phyloP scores from a whole-genome alignment of 441 rosid species.

The Melastoma candidum region DNA sequence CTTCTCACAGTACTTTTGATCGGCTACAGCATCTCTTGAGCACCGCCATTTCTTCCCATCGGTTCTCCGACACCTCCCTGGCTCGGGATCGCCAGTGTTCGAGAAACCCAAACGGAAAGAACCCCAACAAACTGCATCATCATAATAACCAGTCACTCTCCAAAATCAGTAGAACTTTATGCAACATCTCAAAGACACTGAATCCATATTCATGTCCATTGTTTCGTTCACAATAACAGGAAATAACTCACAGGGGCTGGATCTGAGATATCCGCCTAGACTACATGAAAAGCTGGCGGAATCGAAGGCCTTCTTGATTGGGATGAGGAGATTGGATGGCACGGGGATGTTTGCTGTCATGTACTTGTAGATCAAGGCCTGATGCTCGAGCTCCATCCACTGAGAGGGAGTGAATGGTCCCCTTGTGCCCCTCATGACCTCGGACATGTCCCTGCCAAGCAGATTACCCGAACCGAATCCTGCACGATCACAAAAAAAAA shows the following conservation, averaged over 20 bases:
- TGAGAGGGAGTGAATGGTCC: slow-evolving; percentile 78
- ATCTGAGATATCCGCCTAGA: slow-evolving; percentile 37
- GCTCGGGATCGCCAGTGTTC: slow-evolving; percentile 73
- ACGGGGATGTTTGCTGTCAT: slow-evolving; percentile 66
- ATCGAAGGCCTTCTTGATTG: slow-evolving; percentile 54
- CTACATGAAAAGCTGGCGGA: slow-evolving; percentile 31
- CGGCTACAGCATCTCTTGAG: slow-evolving; percentile 77
- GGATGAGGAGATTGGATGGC: slow-evolving; percentile 59
- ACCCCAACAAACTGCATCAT: slow-evolving; percentile 57
- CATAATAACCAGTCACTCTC: neutral
- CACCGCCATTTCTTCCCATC: slow-evolving; percentile 99
- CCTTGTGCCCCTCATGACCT: slow-evolving; percentile 24
- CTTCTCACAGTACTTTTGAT: slow-evolving; percentile 84
- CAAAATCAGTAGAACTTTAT: neutral
- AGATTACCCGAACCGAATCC: slow-evolving; percentile 16
- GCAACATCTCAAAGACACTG: neutral
- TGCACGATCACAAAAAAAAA: neutral
- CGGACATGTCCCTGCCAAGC: slow-evolving; percentile 40
- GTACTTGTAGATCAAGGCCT: slow-evolving; percentile 86
- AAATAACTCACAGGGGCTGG: slow-evolving; percentile 48
- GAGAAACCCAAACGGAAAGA: slow-evolving; percentile 67
- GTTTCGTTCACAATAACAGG: neutral
- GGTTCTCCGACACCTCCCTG: slow-evolving; percentile 85
- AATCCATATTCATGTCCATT: neutral
- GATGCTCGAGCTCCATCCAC: slow-evolving; percentile 88